Evolutionary conservation across 495 filamentous ascomycete species (phyloP).

Genomic region (Aeminium ludgeri): DNA sequence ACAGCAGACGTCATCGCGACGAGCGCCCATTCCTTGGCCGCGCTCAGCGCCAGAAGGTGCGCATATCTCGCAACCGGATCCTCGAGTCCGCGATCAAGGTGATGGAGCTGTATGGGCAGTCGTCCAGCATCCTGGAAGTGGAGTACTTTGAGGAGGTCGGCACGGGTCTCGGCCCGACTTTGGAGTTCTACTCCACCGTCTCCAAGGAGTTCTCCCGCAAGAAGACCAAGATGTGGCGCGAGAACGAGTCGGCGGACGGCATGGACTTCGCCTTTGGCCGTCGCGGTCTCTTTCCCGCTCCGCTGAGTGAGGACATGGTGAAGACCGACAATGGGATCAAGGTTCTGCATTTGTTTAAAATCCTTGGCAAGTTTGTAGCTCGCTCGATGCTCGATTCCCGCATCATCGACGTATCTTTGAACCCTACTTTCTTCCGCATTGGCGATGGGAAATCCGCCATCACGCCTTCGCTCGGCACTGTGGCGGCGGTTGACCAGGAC

Average conservation of each 20-base stretch:
- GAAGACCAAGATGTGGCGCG: conserved; percentile 90
- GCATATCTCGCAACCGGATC: conserved; percentile 82
- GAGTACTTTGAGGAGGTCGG: conserved; percentile 99
- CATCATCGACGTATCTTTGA: conserved; percentile 96
- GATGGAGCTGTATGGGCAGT: conserved; percentile 98
- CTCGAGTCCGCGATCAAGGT: conserved; percentile 95
- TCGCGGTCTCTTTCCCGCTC: conserved; percentile 79
- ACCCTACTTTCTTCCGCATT: conserved; percentile 93
- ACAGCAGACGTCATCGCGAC: conserved; percentile 62
- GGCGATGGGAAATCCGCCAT: conserved; percentile 57
- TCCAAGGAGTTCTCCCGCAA: conserved; percentile 96
- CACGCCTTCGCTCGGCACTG: conserved; percentile 74
- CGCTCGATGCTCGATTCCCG: conserved; percentile 96
- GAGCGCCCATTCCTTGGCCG: conserved; percentile 86
- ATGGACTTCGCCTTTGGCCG: conserved; percentile 78
- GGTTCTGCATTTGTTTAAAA: conserved; percentile 74
- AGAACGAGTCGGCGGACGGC: conserved; percentile 59
- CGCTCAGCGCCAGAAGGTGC: conserved; percentile 90
- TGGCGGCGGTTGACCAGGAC: conserved; percentile 74
- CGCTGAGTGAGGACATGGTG: conserved; percentile 66
- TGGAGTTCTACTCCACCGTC: conserved; percentile 97
- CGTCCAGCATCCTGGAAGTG: conserved; percentile 86
- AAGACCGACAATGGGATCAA: conserved; percentile 61
- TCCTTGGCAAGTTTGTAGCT: conserved; percentile 93
- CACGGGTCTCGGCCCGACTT: conserved; percentile 85